phyloP scores from a whole-genome alignment of 75 land plant genomes.

The Pinus taeda region DNA sequence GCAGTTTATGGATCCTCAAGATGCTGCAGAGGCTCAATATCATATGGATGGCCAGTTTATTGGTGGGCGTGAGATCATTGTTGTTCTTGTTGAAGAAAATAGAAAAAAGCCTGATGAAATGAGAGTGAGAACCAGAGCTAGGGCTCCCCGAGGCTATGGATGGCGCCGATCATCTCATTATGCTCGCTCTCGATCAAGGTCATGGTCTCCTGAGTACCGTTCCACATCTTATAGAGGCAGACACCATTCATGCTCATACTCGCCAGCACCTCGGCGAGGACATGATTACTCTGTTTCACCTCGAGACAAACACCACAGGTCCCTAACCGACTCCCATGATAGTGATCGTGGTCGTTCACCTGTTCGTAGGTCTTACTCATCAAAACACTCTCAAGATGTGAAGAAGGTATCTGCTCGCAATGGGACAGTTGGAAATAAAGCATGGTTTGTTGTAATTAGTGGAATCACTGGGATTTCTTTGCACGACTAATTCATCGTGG shows the following conservation, averaged over 20 bases:
- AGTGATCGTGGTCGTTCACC: background rate
- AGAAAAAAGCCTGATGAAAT: constrained; percentile 75
- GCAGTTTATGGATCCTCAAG: constrained; percentile 67
- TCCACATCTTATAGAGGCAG: no score
- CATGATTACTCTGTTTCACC: constrained; percentile 1
- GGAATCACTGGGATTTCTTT: no score
- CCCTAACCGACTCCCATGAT: background rate
- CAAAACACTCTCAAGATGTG: constrained; percentile 5
- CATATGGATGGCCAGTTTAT: constrained; percentile 60
- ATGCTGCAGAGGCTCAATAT: constrained; percentile 67
- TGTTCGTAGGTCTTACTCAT: constrained; percentile 1
- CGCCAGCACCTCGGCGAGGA: no score
- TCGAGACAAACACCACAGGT: background rate
- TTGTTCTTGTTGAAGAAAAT: constrained; percentile 75
- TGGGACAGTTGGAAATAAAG: no score
- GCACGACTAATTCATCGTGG: no score
- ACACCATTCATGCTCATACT: no score
- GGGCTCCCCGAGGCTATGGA: no score
- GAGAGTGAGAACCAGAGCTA: constrained; percentile 43
- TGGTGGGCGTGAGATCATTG: constrained; percentile 69
- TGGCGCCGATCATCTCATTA: no score
- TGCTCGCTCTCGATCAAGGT: no score
- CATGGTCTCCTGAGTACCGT: no score
- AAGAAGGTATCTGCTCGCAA: constrained; percentile 5
- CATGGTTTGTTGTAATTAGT: no score